Percentiles rank a stretch among this genome's conserved stretches.
These are phyloP conservation scores for Pleurotus eryngii DNA, from an alignment of 768 basidiomycete species.

Conservation along the genomic window DNA sequence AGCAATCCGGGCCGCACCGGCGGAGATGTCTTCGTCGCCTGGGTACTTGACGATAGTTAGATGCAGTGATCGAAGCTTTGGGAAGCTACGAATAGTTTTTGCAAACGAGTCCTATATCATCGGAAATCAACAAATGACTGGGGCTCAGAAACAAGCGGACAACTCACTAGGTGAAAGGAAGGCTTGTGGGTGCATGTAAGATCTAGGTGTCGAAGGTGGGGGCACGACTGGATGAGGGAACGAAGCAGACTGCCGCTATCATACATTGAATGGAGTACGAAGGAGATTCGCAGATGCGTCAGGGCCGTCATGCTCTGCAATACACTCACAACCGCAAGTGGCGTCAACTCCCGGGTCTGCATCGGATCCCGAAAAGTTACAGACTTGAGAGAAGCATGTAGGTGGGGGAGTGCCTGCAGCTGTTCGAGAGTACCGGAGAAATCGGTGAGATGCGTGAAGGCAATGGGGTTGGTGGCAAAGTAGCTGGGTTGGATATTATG, in stretches of 20 bases:
- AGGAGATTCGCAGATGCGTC: conserved; percentile 58
- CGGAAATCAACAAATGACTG: background rate
- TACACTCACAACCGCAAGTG: conserved; percentile 56
- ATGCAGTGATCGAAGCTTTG: conserved; percentile 58
- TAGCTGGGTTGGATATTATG: conserved; percentile 53
- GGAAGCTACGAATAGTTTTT: conserved; percentile 57
- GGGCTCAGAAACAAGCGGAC: conserved; percentile 1
- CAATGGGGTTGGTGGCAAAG: conserved; percentile 39
- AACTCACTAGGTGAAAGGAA: conserved; percentile 66
- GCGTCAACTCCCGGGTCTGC: conserved; percentile 63
- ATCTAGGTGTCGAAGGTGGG: conserved; percentile 59
- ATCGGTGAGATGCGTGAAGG: conserved; percentile 47
- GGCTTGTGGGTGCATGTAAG: conserved; percentile 66
- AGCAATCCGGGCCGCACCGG: conserved; percentile 61
- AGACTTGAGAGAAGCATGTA: conserved; percentile 47
- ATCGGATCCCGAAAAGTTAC: conserved; percentile 66
- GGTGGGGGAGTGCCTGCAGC: conserved; percentile 55
- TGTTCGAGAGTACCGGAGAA: conserved; percentile 70
- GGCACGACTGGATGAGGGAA: conserved; percentile 64
- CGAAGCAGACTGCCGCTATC: conserved; percentile 70
- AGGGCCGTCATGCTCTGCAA: conserved; percentile 55
- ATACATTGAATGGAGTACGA: conserved; percentile 70
- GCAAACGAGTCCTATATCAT: conserved; percentile 54
- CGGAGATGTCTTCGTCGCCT: conserved; percentile 56
- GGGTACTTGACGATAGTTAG: conserved; percentile 67